phyloP scores from a whole-genome alignment of 2,329 filamentous ascomycete species.

The Byssoonygena ceratinophila region DNA sequence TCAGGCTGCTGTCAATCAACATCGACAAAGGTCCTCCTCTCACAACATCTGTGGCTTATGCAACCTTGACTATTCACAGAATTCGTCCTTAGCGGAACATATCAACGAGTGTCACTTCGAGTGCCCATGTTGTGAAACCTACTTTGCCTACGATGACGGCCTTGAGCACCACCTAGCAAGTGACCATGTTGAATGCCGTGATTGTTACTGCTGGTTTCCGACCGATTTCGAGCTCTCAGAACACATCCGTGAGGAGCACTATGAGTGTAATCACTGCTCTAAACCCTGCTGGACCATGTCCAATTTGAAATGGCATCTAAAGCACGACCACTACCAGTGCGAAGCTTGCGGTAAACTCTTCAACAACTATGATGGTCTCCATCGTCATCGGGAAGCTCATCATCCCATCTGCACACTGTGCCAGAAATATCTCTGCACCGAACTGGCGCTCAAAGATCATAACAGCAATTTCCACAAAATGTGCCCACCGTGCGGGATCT shows the following conservation, averaged over 20 bases:
- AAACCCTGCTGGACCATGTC: too few species aligned
- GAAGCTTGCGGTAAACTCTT: neutral
- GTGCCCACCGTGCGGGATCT: neutral
- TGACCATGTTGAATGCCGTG: neutral
- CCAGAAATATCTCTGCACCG: neutral
- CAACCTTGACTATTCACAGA: constrained; percentile 4
- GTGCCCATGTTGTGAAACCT: neutral
- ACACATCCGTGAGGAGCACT: neutral
- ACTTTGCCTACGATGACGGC: neutral
- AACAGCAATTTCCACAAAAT: neutral
- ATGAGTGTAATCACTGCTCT: neutral
- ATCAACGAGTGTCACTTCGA: neutral
- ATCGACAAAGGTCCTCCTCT: constrained; percentile 3
- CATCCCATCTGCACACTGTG: neutral
- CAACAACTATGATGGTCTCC: neutral
- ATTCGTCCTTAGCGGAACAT: neutral
- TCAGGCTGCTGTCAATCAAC: neutral
- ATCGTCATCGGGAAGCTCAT: neutral
- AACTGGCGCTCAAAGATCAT: neutral
- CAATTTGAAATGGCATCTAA: too few species aligned
- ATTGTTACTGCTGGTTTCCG: neutral
- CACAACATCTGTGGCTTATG: constrained; percentile 14
- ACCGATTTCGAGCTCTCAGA: neutral
- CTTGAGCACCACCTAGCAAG: neutral
- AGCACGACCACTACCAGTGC: neutral